Base-by-base conservation (phyloP, 805 yeast genomes). In the Candida ipomoeae region DNA sequence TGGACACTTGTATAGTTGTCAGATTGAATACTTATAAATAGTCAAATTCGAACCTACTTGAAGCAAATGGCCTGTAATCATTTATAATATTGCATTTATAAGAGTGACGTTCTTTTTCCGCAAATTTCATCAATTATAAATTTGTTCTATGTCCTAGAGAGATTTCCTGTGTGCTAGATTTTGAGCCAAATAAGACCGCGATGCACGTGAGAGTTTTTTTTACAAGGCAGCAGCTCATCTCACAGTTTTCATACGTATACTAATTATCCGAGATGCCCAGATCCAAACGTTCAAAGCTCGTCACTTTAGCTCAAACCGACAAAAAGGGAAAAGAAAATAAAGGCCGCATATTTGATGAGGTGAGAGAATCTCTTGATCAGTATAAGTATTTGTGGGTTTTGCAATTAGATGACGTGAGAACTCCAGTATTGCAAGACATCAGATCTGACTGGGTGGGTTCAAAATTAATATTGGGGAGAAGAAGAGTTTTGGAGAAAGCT, bases 301-400 rank as follows among this genome's bases (percentile, higher is more conserved):
- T 94, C 54, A 88, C 98, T 13, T 78, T 94, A 61, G 94, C 99
- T 36, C 92, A 92, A 66, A 92, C 98, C 55, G 97, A 90, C 60
- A 94, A 90, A 71, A 94, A 94, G 67, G 97, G 97, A 46, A 84
- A 85, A 58, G 97, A 89, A 61, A 90, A 89, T 72, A 94, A 94
- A 68, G 92, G 83, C 60, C 79, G 92, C 62, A 83, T 92, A 59
- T 94, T 90, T 59, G 97, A 91, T 63, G 97, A 90, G 55, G 84
- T 94, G 47, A 84, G 96, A 73, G 79, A 79, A 53, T 83, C 87
- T 17, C 78, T 94, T 52, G 97, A 94, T 58, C 74, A 81, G 40
- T 86, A 73, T 71, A 82, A 81, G 64, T 89, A 82, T 71, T 83
- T 81, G 42, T 92, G 97, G 95, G 86, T 90, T 26, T 80, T 94